Evolutionary conservation across 2,329 filamentous ascomycete genomes (phyloP), one percentile per base, ranked within the genome.

Genomic region (Stenocarpella maydis): DNA sequence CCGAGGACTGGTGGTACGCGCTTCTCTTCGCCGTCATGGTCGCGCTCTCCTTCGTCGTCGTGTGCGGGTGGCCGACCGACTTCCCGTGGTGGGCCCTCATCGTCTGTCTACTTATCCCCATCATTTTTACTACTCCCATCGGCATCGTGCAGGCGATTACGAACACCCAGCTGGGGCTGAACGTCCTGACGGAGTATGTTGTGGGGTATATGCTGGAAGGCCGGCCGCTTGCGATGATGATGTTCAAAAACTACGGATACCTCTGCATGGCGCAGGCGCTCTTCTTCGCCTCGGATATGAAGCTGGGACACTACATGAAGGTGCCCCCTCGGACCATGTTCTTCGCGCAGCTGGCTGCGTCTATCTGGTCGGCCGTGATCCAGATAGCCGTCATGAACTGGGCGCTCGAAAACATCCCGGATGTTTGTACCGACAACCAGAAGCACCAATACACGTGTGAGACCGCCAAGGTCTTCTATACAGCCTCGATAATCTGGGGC

Each of bases 1-100:
- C 78, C 0, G 80, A 80, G 0, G 79, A 81, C 43, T 81, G 80
- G 79, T 82, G 80, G 81, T 82, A 81, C 60, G 76, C 55, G 1
- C 67, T 73, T 2, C 68, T 82, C 31, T 79, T 79, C 1, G 47
- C 78, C 1, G 49, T 78, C 1, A 72, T 79, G n/a, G 28, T 81
- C 9, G 80, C 74, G 1, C 66, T 81, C 2, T 77, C 79, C 6
- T 76, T 81, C 41, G 71, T 77, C 21, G 75, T 74, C 0, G 71
- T 73, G 0, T 66, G 72, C 28, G 74, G 73, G 15, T 78, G 73
- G 72, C 70, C 76, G 8, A 74, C 76, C 1, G 75, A 74, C 15
- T 71, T 78, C 8, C 74, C 76, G 0, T 76, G 74, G 72, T 78
- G 77, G 77, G 77, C 73, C 0, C 77, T 76, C 28, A 72, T 78